Percentiles rank a stretch among this genome's conserved stretches.
Conservation (phyloP, 2,329 filamentous ascomycete genomes). For the Xylaria digitata region DNA sequence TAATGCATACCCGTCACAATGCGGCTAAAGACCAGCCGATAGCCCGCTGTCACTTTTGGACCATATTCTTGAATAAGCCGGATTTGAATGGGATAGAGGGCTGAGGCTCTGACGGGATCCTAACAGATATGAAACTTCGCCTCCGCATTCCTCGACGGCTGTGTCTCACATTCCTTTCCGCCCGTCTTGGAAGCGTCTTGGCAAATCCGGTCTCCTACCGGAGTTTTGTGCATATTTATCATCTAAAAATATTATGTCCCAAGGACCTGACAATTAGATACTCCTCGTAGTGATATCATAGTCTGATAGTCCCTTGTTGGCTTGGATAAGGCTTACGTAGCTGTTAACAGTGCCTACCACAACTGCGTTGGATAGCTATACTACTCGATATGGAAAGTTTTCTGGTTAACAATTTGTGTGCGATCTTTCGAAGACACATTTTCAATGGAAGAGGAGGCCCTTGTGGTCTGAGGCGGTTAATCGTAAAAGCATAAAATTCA, state of each 20-base stretch:
- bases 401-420: not conserved
- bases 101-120: conserved; percentile 6
- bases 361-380: not conserved
- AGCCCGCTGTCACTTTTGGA: not conserved
- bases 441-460: not conserved
- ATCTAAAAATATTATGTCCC: not conserved
- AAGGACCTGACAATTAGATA: not conserved
- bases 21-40: conserved; percentile 30
- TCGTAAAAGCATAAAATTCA: conserved; percentile 11
- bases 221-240: too few relatives aligned
- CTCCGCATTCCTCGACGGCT: conserved; percentile 23
- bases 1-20: not conserved
- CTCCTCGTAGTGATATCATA: not conserved
- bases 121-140: conserved; percentile 30
- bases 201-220: conserved; percentile 3
- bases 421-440: not conserved
- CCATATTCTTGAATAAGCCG: too few relatives aligned
- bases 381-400: too few relatives aligned
- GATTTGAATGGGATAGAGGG: not conserved
- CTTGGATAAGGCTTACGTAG: not conserved
- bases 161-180: conserved; percentile 28
- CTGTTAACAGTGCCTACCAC: not conserved
- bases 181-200: conserved; percentile 18
- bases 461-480: not conserved
- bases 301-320: not conserved